These are phyloP conservation scores for Flaveria floridana DNA, from an alignment of 140 eudicot species.

Conservation along the genomic window DNA sequence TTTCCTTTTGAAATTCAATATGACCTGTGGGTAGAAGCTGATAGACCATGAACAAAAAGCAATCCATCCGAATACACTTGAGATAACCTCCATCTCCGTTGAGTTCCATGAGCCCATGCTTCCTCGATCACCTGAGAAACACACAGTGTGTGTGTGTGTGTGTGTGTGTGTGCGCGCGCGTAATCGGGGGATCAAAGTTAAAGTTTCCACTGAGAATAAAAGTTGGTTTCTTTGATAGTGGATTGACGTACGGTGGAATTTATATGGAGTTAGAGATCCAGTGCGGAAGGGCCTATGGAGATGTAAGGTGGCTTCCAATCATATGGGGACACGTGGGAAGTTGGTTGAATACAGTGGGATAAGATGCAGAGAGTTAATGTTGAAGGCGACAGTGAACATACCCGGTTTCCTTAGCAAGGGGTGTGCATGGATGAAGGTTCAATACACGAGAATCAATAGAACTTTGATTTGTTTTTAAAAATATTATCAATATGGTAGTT, in stretches of 20 bases:
- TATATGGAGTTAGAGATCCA: background rate
- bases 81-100: slow-evolving; percentile 53
- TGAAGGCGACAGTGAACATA: background rate
- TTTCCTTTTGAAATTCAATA: slow-evolving; percentile 78
- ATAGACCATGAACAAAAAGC: slow-evolving; percentile 87
- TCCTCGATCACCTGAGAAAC: slow-evolving; percentile 9
- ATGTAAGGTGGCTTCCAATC: background rate
- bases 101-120: slow-evolving; percentile 85
- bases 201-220: slow-evolving; percentile 13
- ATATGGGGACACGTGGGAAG: slow-evolving; percentile 19
- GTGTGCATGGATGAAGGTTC: background rate
- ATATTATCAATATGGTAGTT: too few species aligned
- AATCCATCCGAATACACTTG: slow-evolving; percentile 72
- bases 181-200: background rate
- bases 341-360: slow-evolving; percentile 4
- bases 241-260: slow-evolving; percentile 15
- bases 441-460: background rate
- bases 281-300: slow-evolving; percentile 20
- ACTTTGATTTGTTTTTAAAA: too few species aligned
- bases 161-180: background rate
- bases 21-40: slow-evolving; percentile 90
- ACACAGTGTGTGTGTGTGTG: background rate
- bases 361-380: slow-evolving; percentile 2
- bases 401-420: background rate
- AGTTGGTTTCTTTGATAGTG: slow-evolving; percentile 14